Conservation (phyloP, 306 rosid genomes). For the peach (Prunus persica) region DNA sequence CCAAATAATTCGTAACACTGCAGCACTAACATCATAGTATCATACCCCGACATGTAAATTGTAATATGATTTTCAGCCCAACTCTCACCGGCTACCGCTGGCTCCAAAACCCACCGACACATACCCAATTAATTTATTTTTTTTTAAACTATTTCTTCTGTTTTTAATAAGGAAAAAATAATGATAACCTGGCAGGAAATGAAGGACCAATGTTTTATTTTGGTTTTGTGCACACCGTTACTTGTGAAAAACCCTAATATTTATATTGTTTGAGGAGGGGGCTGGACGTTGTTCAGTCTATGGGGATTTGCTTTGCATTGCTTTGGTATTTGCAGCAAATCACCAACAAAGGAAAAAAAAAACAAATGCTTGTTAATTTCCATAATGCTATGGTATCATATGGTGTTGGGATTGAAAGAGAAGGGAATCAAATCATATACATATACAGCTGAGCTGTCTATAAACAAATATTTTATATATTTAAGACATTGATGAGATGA, state of each 20-base stretch:
- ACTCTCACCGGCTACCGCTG: slow-evolving; percentile 4
- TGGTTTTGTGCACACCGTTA: not conserved
- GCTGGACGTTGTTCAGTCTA: not conserved
- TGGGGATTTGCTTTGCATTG: not conserved
- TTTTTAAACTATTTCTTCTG: not conserved
- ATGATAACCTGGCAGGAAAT: too few species aligned
- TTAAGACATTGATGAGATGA: too few species aligned
- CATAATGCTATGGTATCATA: not conserved
- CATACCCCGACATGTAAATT: not conserved
- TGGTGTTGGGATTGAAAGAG: slow-evolving; percentile 17
- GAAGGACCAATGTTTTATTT: not conserved
- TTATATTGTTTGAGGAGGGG: not conserved
- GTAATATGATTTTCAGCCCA: not conserved
- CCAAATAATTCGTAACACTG: not conserved
- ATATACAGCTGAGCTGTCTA: not conserved
- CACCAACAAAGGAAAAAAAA: not conserved
- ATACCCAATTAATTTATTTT: not conserved
- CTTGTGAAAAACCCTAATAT: not conserved
- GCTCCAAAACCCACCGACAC: slow-evolving; percentile 22
- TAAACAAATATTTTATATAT: too few species aligned
- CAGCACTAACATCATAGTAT: not conserved
- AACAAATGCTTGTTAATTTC: not conserved
- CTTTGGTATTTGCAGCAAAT: not conserved
- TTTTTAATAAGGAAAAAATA: not conserved
- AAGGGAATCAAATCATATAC: not conserved